Evolutionary conservation across 169 alveolate genomes (phyloP).

Genomic region (Plasmodium reichenowi): DNA sequence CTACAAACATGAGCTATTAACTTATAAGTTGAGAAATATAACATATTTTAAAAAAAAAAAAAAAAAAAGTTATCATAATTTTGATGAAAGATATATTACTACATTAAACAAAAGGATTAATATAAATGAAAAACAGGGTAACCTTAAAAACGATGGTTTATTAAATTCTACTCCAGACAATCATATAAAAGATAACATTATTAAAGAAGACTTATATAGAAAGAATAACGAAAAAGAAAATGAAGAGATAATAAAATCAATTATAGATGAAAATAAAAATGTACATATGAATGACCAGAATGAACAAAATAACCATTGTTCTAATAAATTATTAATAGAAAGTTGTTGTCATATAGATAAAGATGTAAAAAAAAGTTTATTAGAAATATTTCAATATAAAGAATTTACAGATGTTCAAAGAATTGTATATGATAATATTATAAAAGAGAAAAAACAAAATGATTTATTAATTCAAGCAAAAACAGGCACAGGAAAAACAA

Average conservation of each 20-base stretch:
- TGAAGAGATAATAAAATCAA: neutral
- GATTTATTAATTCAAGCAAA: conserved; percentile 94
- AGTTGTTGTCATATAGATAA: conserved; percentile 39
- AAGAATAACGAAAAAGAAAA: neutral
- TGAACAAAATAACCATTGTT: neutral
- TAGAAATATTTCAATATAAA: conserved; percentile 65
- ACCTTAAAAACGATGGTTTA: neutral
- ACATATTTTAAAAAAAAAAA: no score
- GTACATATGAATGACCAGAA: neutral
- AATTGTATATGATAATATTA: conserved; percentile 57
- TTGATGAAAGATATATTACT: neutral
- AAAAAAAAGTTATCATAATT: no score
- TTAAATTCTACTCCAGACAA: neutral
- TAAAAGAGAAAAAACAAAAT: conserved; percentile 63
- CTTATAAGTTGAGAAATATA: no score
- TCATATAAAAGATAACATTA: neutral
- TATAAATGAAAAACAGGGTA: neutral
- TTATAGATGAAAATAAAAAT: neutral
- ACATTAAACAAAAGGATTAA: neutral
- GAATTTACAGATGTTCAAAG: conserved; percentile 75
- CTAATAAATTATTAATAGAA: conserved; percentile 13
- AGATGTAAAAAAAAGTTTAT: conserved; percentile 49
- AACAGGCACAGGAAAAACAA: conserved; percentile 96
- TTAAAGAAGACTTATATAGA: neutral
- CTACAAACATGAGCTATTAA: no score